A percentile compares a stretch with the other conserved stretches of the same genome.
These are phyloP conservation scores for Kalanchoe fedtschenkoi DNA, from an alignment of 164 flowering plant species.

Conservation along the genomic window DNA sequence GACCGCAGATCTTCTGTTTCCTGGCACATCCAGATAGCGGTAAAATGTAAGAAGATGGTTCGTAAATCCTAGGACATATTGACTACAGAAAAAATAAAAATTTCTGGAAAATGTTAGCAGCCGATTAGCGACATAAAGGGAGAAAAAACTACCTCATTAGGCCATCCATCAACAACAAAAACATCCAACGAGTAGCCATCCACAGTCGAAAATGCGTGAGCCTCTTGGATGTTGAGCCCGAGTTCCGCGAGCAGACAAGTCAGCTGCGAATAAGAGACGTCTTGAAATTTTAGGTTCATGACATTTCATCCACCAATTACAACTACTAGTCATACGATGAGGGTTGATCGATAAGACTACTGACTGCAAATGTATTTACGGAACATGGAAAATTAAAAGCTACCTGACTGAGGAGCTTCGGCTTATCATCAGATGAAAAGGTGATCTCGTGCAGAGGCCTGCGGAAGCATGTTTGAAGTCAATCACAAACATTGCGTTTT, in stretches of 20 bases:
- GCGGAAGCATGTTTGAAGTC: constrained; percentile 5
- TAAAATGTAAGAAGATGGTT: no score
- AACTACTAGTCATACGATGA: background rate
- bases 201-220: constrained; percentile 41
- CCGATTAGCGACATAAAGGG: no score
- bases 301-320: background rate
- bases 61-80: no score
- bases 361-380: no score
- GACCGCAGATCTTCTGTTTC: constrained; percentile 30
- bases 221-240: constrained; percentile 44
- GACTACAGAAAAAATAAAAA: no score
- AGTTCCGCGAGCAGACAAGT: constrained; percentile 35
- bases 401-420: constrained; percentile 82
- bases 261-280: constrained; percentile 22
- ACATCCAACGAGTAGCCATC: constrained; percentile 47
- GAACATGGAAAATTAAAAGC: background rate
- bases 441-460: constrained; percentile 88
- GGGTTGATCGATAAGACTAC: no score
- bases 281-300: no score
- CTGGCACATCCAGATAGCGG: no score
- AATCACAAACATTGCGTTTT: no score
- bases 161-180: constrained; percentile 52
- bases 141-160: constrained; percentile 43
- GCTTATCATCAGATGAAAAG: constrained; percentile 80
- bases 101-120: no score